Evolutionary conservation across 345 rosid species (phyloP), one percentile per base, ranked within the genome.

Genomic region (Eutrema japonicum): DNA sequence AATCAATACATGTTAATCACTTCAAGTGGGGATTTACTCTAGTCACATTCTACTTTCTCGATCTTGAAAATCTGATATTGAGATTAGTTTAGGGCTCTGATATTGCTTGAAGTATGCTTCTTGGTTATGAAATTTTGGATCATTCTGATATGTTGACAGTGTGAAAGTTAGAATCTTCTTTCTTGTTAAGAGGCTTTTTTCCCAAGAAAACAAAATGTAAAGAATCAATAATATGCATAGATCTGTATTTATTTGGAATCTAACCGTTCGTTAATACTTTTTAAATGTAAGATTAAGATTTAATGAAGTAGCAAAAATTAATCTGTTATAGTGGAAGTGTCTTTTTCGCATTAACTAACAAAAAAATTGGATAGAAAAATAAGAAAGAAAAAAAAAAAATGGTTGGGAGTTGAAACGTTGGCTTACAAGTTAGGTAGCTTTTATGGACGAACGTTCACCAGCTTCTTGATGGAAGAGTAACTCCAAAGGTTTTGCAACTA

Each of bases 401-500:
- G 71, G 71, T 27, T 65, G 65, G 35, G 22, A 55, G 77, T 64
- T 74, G 61, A 67, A 60, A 67, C 41, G 56, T 75, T 26, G 55
- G 73, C 41, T 59, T 51, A 51, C 41, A 41, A 51, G 78, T 75
- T 75, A 59, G 73, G 73, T 67, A 42, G 73, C 41, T 35, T 59
- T n/a, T 9, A 67, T 74, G 73, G 59, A 29, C 36, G 12, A 46
- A 46, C 66, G 30, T 16, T 48, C 52, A 64, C 77, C 72, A 64
- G 42, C 59, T 30, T 33, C 40, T 37, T 29, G 11, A 38, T 65
- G 37, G 53, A 75, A 51, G 68, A 59, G 63, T 59, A 67, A 13
- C 48, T 42, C 41, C 14, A 59, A 74, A 67, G 78, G 1, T 14
- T 58, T 47, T 58, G 9, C 57, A 54, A 53, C 35, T 60, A 37